Conservation (phyloP, 148 eudicot genomes). For the Salicornia ramosissima region DNA sequence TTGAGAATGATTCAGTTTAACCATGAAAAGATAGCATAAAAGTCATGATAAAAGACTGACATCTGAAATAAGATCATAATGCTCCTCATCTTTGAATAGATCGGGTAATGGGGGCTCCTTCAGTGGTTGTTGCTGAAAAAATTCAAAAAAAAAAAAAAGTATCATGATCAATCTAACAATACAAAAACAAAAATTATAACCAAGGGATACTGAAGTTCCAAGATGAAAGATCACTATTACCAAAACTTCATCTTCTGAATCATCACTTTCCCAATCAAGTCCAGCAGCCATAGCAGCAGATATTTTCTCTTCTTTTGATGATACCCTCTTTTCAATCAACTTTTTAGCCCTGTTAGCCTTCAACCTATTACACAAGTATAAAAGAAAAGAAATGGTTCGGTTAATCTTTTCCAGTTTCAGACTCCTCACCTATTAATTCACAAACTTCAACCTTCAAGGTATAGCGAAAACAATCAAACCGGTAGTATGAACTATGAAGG, state of each 20-base stretch:
- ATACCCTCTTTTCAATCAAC: constrained; percentile 49
- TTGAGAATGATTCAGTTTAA: background rate
- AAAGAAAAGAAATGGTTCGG: background rate
- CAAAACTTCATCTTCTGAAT: constrained; percentile 64
- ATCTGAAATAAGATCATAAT: constrained; percentile 63
- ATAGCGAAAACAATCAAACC: background rate
- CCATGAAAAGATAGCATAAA: background rate
- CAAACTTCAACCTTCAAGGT: background rate
- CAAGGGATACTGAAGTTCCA: background rate
- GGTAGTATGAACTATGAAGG: background rate
- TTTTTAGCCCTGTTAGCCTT: constrained; percentile 71
- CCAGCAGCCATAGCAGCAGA: constrained; percentile 87
- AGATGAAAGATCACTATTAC: constrained; percentile 29
- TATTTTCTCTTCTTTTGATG: constrained; percentile 52
- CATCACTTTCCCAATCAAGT: constrained; percentile 75
- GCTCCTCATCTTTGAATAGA: constrained; percentile 72
- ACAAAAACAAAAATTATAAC: background rate
- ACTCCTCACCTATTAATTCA: background rate
- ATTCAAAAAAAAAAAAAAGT: constrained; percentile 13
- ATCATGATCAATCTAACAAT: background rate
- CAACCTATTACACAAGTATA: constrained; percentile 34
- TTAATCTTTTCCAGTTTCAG: background rate
- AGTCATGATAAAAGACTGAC: constrained; percentile 38
- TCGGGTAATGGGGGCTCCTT: constrained; percentile 73
- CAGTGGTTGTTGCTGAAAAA: constrained; percentile 41